Evolutionary conservation across 768 basidiomycete species (phyloP).

Genomic region (Chlorophyllum brunneum): DNA sequence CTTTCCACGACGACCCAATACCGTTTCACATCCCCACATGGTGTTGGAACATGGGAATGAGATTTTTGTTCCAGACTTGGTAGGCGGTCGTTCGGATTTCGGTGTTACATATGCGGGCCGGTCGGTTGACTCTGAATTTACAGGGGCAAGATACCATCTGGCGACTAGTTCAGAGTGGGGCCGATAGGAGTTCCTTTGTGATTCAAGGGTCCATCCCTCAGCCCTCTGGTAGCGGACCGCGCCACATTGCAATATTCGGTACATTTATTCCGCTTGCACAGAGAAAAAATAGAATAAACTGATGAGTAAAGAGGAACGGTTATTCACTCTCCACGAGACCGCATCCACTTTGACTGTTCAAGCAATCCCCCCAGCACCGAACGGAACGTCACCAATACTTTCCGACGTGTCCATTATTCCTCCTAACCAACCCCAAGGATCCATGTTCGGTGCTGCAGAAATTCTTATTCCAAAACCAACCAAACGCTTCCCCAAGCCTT

Average conservation of each 20-base stretch:
- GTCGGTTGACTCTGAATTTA: no score
- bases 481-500: conserved; percentile 41
- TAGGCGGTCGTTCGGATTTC: conserved; percentile 23
- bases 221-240: conserved; percentile 61
- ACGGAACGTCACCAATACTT: conserved; percentile 47
- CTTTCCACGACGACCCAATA: conserved; percentile 45
- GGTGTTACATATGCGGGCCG: no score
- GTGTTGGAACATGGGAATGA: conserved; percentile 50
- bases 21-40: conserved; percentile 65
- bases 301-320: conserved; percentile 34
- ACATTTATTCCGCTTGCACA: conserved; percentile 28
- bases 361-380: conserved; percentile 45
- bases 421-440: conserved; percentile 22
- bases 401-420: conserved; percentile 50
- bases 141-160: conserved; percentile 72
- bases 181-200: conserved; percentile 45
- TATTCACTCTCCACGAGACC: conserved; percentile 55
- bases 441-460: conserved; percentile 52
- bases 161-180: conserved; percentile 45
- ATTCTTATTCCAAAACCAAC: conserved; percentile 55
- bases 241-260: conserved; percentile 33
- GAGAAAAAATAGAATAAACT: conserved; percentile 24
- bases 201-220: conserved; percentile 62
- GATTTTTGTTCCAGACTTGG: conserved; percentile 63
- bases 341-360: conserved; percentile 57